Base-by-base conservation (phyloP, 2,329 filamentous ascomycete species). In the Daldinia sp. region DNA sequence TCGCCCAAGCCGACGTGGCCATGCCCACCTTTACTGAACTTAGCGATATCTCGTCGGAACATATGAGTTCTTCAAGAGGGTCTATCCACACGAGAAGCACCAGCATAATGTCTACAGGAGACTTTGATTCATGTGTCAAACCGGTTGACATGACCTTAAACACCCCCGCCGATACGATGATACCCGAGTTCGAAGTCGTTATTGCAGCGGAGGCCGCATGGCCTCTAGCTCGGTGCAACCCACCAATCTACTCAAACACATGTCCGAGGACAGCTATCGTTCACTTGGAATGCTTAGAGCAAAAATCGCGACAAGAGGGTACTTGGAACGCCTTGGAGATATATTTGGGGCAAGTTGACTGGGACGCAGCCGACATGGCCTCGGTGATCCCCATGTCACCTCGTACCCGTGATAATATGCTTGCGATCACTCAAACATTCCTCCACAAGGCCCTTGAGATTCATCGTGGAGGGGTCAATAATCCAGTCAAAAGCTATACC, bases 361-460 rank as follows among this genome's bases (percentile, higher is more conserved):
- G 74, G 75, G 73, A 79, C 48, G 70, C 75, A 2, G 58, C 73
- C 15, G 77, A 79, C 63, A 64, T 77, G 30, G 74, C 79, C 3
- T 77, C 77, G 2, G 81, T 85, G 2, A 76, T 82, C 4, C 79
- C 82, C 3, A 75, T 85, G 51, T 78, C 74, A 2, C 70, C 78
- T 3, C 74, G 82, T 43, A 88, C 87, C 2, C 82, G 89, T 29
- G 89, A 92, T 73, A 88, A 87, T 72, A 84, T 91, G 70, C 82
- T 90, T n/a, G 88, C 87, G 49, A 90, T 91, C 64, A 90, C 88
- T 0, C 89, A 91, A 73, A 85, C 82, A 39, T 91, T 90, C 72
- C 77, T 91, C 7, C 87, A 90, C 75, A 91, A 90, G 70, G 89
- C 89, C 1, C 81, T 91, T 2, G 87, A 90, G 11, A 89, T 89